Base-by-base conservation (phyloP, 2,329 filamentous ascomycete species). In the Beauveria varroae region DNA sequence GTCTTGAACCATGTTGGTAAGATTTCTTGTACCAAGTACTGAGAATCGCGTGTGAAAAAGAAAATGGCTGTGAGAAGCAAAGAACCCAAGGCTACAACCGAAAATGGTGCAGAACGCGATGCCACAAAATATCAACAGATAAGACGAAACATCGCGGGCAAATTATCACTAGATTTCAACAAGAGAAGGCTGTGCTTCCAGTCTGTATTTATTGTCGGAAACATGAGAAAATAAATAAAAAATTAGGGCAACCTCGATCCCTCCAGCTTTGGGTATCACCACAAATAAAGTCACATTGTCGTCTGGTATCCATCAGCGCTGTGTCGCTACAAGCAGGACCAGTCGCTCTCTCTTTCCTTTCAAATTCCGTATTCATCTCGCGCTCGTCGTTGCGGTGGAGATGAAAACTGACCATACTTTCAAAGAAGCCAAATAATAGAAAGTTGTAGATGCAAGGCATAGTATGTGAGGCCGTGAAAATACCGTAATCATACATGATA, bases 401-500 rank as follows among this genome's bases (percentile, higher is more conserved):
- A 30, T 34, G 2, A n/a, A n/a, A n/a, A 24, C 24, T 7, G 28
- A 20, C n/a, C 5, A n/a, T 10, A 12, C 8, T 56, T 26, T 24
- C 26, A 47, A 47, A 26, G 10, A 37, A 37, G 34, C 7, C 16
- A 12, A 30, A 41, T n/a, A 20, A 18, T 49, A 44, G 4, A 43
- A 37, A 22, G 4, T 22, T 8, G 57, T 7, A 40, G 40, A 60
- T 24, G 37, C 52, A 44, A 52, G 43, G 28, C 30, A 20, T 44
- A 30, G 47, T 51, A 58, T 57, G 47, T 43, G 37, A 56, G 58
- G 60, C 60, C 60, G 54, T 62, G 54, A 60, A 12, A 60, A 60
- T 55, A 60, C 58, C 51, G 30, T 60, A 60, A 60, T 60, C 41
- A 60, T 60, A 60, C 58, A 60, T 60, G 30, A 55, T 37, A 41